Percentiles rank a stretch among this genome's conserved stretches.
These are phyloP conservation scores for Talaromyces albobiverticillius DNA, from an alignment of 2,329 filamentous ascomycete genomes.

Conservation along the genomic window DNA sequence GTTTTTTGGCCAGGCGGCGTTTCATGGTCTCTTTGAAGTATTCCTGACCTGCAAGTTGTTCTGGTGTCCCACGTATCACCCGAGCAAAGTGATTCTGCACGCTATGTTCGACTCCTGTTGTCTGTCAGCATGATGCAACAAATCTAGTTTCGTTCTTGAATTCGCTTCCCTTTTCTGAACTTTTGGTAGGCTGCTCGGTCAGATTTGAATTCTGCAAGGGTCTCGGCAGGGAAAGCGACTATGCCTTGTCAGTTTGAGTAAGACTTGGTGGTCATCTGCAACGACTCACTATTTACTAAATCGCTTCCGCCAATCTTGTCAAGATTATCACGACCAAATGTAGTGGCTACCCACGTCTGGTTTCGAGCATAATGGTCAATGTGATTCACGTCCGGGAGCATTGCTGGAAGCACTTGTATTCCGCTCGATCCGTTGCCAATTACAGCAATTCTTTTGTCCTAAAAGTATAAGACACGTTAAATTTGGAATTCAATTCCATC, in stretches of 20 bases:
- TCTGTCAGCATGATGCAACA: background rate
- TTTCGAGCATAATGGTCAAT: slow-evolving; percentile 16
- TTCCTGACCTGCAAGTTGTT: slow-evolving; percentile 23
- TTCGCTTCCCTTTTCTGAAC: slow-evolving; percentile 32
- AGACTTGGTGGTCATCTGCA: too few relatives aligned
- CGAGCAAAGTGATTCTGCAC: slow-evolving; percentile 31
- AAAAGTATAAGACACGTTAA: background rate
- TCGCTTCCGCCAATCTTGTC: slow-evolving; percentile 24
- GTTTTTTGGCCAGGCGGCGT: slow-evolving; percentile 31
- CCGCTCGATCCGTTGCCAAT: slow-evolving; percentile 30
- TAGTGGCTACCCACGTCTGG: slow-evolving; percentile 14
- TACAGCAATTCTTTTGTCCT: slow-evolving; percentile 26
- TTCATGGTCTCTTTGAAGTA: slow-evolving; percentile 32
- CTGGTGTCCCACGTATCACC: slow-evolving; percentile 26
- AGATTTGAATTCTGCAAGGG: slow-evolving; percentile 31
- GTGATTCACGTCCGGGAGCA: slow-evolving; percentile 22
- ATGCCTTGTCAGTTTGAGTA: background rate
- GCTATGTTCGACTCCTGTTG: slow-evolving; percentile 29
- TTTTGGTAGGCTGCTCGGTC: slow-evolving; percentile 29
- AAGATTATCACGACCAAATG: slow-evolving; percentile 24
- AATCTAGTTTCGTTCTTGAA: background rate
- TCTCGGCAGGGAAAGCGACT: slow-evolving; percentile 31
- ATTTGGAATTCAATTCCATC: background rate
- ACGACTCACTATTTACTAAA: slow-evolving; percentile 28
- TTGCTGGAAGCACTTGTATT: slow-evolving; percentile 31